Evolutionary conservation across 495 filamentous ascomycete species (phyloP).

Genomic region (Neurospora sp.): DNA sequence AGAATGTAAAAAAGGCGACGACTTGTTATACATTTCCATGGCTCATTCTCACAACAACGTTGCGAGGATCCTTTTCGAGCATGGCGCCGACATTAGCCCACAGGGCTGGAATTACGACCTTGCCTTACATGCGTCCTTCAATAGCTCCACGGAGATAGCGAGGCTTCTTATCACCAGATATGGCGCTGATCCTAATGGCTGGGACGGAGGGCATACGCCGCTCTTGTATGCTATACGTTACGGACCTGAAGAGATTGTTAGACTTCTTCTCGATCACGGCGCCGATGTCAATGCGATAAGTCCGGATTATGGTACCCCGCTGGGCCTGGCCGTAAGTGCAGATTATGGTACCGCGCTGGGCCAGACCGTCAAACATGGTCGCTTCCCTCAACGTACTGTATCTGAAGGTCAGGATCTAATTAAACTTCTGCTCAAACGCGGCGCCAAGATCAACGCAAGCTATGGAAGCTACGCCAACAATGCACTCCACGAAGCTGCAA

Average conservation of each 20-base stretch:
- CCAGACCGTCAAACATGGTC: no score
- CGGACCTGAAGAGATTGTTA: background rate
- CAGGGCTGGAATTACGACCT: conserved; percentile 3
- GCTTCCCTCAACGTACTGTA: no score
- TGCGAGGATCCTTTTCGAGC: background rate
- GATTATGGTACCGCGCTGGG: conserved; percentile 10
- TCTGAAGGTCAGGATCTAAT: no score
- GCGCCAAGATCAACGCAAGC: background rate
- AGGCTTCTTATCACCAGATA: background rate
- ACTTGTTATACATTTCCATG: background rate
- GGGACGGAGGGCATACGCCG: background rate
- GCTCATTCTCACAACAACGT: background rate
- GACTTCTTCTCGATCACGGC: conserved; percentile 3
- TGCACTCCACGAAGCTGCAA: no score
- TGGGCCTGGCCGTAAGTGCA: no score
- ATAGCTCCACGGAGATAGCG: background rate
- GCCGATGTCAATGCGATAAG: conserved; percentile 18
- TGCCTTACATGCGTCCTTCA: conserved; percentile 7
- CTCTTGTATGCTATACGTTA: no score
- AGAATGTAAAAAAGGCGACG: no score
- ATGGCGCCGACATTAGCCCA: conserved; percentile 7
- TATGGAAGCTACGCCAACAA: no score
- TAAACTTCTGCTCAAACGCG: conserved; percentile 7
- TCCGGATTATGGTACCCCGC: no score
- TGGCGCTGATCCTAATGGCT: conserved; percentile 4